Evolutionary conservation across 192 early-diverging fungal species (phyloP), one percentile per base, ranked within the genome.

Genomic region (Backusella parvicylindrica): DNA sequence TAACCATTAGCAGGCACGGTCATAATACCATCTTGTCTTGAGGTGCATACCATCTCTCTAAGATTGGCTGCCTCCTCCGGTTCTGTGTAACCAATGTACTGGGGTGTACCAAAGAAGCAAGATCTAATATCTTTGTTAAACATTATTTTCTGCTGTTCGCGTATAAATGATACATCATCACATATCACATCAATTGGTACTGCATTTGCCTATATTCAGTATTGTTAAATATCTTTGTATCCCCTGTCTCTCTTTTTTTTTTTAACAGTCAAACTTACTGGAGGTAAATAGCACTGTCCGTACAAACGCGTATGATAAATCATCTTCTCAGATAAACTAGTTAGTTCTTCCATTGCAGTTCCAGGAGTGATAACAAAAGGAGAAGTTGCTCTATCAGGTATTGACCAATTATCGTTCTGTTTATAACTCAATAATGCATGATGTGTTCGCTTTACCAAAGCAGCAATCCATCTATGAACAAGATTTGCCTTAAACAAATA

Each of bases 101-200:
- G 75, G 3, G 79, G 64, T 30, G 74, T 78, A 12, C 88, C 88
- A 28, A 84, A 72, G 5, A 87, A 75, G 18, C 77, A 63, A 23
- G 80, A 75, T 30, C 85, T 70, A 37, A 84, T 77, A 31, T 56
- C 75, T 5, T 69, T 49, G 69, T 89, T 76, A 76, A 89, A 89
- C 50, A 86, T 30, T 32, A 79, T 38, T 31, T 84, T 76, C 31
- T 83, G 71, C 56, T 89, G 82, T 26, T 91, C 89, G 53, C 81
- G 82, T 12, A 83, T 71, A 60, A 91, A 92, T n/a, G 84, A 84
- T 21, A 82, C 81, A 68, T 92, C 91, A 41, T 86, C 83, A 64
- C 92, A 89, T 6, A 92, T 70, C 30, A 89, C 68, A 18, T 90
- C 86, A 18, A 87, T 84, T 1, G 92, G 89, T 11, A 91, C 89